phyloP scores from a whole-genome alignment of 1,139 yeast species.

The Yamadazyma dendronema region DNA sequence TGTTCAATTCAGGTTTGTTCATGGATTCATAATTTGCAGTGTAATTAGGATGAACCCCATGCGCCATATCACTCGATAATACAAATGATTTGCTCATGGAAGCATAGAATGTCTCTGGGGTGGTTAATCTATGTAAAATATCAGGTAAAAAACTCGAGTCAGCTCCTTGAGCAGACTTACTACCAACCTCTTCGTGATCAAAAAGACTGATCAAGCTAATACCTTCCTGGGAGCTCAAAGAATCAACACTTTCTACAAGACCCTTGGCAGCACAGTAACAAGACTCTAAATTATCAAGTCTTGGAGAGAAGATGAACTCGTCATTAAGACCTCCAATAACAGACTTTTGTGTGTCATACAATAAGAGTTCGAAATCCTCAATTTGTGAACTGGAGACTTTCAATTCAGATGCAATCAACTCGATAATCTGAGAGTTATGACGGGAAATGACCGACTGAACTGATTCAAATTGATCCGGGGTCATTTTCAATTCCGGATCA shows the following conservation, averaged over 20 bases:
- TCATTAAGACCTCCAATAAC: constrained; percentile 84
- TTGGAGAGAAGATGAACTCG: constrained; percentile 91
- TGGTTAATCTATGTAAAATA: constrained; percentile 64
- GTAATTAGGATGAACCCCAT: constrained; percentile 95
- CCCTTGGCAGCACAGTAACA: constrained; percentile 80
- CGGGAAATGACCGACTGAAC: constrained; percentile 66
- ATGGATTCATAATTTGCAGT: constrained; percentile 67
- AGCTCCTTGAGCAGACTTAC: constrained; percentile 94
- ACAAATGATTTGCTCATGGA: constrained; percentile 81
- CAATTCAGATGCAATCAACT: constrained; percentile 65
- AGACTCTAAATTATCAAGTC: constrained; percentile 87
- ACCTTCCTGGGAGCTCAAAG: constrained; percentile 46
- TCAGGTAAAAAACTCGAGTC: constrained; percentile 88
- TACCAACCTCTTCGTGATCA: constrained; percentile 96
- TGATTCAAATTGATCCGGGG: constrained; percentile 61
- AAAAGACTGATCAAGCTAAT: constrained; percentile 76
- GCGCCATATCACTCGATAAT: constrained; percentile 94
- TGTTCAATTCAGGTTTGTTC: constrained; percentile 79
- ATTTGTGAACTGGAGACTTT: constrained; percentile 50
- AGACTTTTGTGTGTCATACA: constrained; percentile 82
- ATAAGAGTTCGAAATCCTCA: constrained; percentile 87
- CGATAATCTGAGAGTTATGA: constrained; percentile 71
- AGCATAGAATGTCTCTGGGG: constrained; percentile 47
- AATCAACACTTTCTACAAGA: constrained; percentile 52
- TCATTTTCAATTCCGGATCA: constrained; percentile 41